Evolutionary conservation across 257 asterid species (phyloP), one percentile per base, ranked within the genome.

Genomic region (Solanum ahanhuiri): DNA sequence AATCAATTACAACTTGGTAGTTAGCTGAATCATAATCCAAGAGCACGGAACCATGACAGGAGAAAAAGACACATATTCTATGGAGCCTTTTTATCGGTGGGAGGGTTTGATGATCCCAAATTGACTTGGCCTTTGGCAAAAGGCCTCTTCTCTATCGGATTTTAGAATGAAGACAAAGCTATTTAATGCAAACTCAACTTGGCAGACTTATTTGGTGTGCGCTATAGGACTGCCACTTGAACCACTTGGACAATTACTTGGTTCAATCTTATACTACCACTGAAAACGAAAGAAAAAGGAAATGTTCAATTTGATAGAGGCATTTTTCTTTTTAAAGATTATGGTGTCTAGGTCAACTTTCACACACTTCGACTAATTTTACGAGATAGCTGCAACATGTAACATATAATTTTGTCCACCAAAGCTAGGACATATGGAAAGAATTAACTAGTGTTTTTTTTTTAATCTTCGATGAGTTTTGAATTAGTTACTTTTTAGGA

Each of bases 301-400:
- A 5, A 25, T 12, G 18, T 66, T 12, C 72, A 25, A 25, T 66
- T 25, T 66, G 72, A 66, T 1, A 11, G 34, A n/a, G 69, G 69
- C 70, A 43, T 3, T 11, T 43, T 43, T 43, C 4, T 41, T 41
- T 41, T 9, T 9, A 41, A 39, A 2, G 48, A 41, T 3, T 3
- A 41, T 41, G 48, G 48, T 43, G 51, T 43, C 1, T 1, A 1
- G 51, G 51, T 0, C 51, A 3, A 0, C 4, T 43, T 43, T 43
- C 51, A 0, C 4, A 3, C 51, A 43, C 0, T 0, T 43, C 4
- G 2, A 43, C 0, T 43, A 43, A 43, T 43, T 43, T 0, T 43
- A 43, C 5, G 15, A 1, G 0, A 41, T 41, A 41, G 1, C 45
- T 41, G 45, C 12, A 9, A 41, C 4, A 41, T 9, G 45, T 43